Percentiles rank a stretch among this genome's conserved stretches.
phyloP scores from a whole-genome alignment of 805 yeast genomes.

The Ogataea polymorpha region DNA sequence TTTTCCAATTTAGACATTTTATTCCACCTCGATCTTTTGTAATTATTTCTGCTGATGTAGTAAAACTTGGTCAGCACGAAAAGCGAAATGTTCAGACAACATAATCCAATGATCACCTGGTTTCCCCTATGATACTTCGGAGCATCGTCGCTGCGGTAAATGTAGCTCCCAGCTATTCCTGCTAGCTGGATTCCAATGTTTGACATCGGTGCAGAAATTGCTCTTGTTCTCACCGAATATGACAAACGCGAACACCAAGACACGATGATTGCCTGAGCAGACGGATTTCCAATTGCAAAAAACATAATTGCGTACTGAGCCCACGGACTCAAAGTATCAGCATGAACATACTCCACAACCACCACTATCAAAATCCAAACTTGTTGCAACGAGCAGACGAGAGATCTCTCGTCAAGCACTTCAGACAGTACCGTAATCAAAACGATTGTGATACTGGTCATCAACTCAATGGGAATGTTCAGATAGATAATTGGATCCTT shows the following conservation, averaged over 20 bases:
- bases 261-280: slow-evolving; percentile 45
- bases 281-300: slow-evolving; percentile 37
- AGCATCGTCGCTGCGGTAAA: slow-evolving; percentile 52
- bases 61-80: slow-evolving; percentile 32
- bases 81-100: slow-evolving; percentile 30
- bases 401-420: slow-evolving; percentile 24
- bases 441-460: slow-evolving; percentile 33
- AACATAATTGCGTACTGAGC: slow-evolving; percentile 14
- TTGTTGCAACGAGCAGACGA: slow-evolving; percentile 11
- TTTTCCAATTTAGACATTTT: slow-evolving; percentile 44
- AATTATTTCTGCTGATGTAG: slow-evolving; percentile 47
- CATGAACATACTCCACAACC: slow-evolving; percentile 11
- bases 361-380: slow-evolving; percentile 18
- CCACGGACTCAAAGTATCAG: slow-evolving; percentile 8
- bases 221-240: slow-evolving; percentile 56
- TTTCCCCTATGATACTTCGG: slow-evolving; percentile 59
- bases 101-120: slow-evolving; percentile 34
- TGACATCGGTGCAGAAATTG: slow-evolving; percentile 57
- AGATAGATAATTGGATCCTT: slow-evolving; percentile 46
- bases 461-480: slow-evolving; percentile 42
- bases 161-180: slow-evolving; percentile 45
- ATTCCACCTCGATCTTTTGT: slow-evolving; percentile 53
- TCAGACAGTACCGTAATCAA: slow-evolving; percentile 35
- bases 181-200: slow-evolving; percentile 57
- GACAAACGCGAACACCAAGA: slow-evolving; percentile 60